Percentiles rank a stretch among this genome's conserved stretches.
Evolutionary conservation across 768 basidiomycete genomes (phyloP).

Genomic region (Russula sp.): DNA sequence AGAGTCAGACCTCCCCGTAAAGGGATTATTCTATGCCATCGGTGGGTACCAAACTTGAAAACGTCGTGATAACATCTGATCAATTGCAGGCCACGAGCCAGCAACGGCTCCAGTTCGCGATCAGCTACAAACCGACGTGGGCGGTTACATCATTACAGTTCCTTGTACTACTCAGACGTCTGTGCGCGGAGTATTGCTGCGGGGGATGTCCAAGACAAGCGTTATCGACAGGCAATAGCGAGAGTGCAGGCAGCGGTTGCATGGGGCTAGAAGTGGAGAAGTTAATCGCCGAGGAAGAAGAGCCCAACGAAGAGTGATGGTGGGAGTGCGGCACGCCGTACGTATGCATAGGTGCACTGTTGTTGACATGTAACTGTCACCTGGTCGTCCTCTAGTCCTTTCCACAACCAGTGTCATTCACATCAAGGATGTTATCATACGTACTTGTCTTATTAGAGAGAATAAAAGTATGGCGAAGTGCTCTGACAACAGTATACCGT

Average conservation of each 20-base stretch:
- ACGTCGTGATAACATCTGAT: not conserved
- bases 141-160: constrained; percentile 94
- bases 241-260: constrained; percentile 88
- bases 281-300: constrained; percentile 85
- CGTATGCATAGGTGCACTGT: not conserved
- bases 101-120: constrained; percentile 81
- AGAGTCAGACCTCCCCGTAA: constrained; percentile 77
- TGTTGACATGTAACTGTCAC: not conserved
- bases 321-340: not conserved
- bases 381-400: too few species aligned
- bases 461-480: too few species aligned
- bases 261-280: constrained; percentile 96
- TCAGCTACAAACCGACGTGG: constrained; percentile 84
- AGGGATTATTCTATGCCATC: constrained; percentile 93
- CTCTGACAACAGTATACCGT: too few species aligned
- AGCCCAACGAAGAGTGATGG: constrained; percentile 33
- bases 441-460: too few species aligned
- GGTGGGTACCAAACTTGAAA: constrained; percentile 31
- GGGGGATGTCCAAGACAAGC: constrained; percentile 97
- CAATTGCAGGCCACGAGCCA: constrained; percentile 66
- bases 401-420: too few species aligned
- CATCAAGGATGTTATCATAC: too few species aligned
- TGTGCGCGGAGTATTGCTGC: constrained; percentile 95
- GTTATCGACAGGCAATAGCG: constrained; percentile 91
- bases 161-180: constrained; percentile 95